A percentile compares a stretch with the other conserved stretches of the same genome.
phyloP scores from a whole-genome alignment of 495 filamentous ascomycete genomes.

The Umbilicaria muhlenbergii region DNA sequence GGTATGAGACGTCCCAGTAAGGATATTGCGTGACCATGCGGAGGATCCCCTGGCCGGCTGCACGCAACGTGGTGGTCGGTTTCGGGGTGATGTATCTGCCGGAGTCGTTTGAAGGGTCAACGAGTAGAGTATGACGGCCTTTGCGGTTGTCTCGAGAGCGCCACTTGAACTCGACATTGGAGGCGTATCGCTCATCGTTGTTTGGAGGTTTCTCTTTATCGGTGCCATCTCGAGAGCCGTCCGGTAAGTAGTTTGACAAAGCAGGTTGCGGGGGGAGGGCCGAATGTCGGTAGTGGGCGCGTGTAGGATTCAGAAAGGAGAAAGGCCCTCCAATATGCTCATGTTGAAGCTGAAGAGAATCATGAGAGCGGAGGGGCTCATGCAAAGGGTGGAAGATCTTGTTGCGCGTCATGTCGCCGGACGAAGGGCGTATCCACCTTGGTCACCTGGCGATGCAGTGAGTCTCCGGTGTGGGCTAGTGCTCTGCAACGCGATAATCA shows the following conservation, averaged over 20 bases:
- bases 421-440: no score
- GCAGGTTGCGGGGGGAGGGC: slow-evolving; percentile 1
- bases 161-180: slow-evolving; percentile 29
- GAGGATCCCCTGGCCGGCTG: slow-evolving; percentile 26
- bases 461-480: no score
- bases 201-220: slow-evolving; percentile 2
- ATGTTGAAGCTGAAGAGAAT: slow-evolving; percentile 3
- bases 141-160: slow-evolving; percentile 59
- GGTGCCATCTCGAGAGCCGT: not conserved
- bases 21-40: slow-evolving; percentile 44
- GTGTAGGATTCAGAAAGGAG: slow-evolving; percentile 35
- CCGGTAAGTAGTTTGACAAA: not conserved
- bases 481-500: no score
- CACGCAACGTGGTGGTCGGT: slow-evolving; percentile 25
- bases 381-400: slow-evolving; percentile 2
- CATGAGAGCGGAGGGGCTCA: slow-evolving; percentile 4
- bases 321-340: slow-evolving; percentile 23
- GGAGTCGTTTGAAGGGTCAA: slow-evolving; percentile 20
- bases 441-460: no score
- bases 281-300: slow-evolving; percentile 14
- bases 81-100: slow-evolving; percentile 22
- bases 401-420: slow-evolving; percentile 4
- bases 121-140: slow-evolving; percentile 42
- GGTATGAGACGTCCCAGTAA: slow-evolving; percentile 54
- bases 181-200: slow-evolving; percentile 2